These are phyloP conservation scores for Moesziomyces parantarcticus DNA, from an alignment of 1,284 basidiomycete species.

Conservation along the genomic window DNA sequence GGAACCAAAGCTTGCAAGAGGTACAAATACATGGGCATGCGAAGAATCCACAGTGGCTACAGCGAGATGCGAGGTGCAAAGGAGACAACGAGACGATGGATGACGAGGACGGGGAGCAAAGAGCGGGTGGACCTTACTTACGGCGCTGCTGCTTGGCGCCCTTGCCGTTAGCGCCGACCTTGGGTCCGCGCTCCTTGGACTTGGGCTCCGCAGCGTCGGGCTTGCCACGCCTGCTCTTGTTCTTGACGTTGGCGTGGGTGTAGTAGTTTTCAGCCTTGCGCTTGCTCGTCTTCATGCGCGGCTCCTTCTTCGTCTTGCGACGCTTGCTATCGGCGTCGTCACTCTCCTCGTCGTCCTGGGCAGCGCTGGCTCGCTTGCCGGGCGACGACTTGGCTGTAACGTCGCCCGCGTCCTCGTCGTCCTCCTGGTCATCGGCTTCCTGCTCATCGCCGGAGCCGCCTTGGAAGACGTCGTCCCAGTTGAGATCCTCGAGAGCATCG, in stretches of 20 bases:
- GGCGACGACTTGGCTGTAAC: constrained; percentile 39
- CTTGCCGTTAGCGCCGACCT: constrained; percentile 60
- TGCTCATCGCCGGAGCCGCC: constrained; percentile 69
- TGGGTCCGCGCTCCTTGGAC: constrained; percentile 54
- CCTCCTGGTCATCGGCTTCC: constrained; percentile 24
- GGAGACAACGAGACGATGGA: constrained; percentile 2
- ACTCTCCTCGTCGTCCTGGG: constrained; percentile 56
- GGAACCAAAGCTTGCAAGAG: no score
- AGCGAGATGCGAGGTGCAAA: constrained; percentile 1
- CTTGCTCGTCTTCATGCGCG: constrained; percentile 68
- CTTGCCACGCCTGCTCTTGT: constrained; percentile 69
- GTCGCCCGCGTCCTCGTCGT: constrained; percentile 60
- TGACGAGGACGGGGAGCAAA: neutral
- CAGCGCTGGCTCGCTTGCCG: constrained; percentile 50
- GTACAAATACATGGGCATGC: neutral
- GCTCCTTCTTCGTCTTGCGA: constrained; percentile 53
- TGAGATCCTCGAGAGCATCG: constrained; percentile 73
- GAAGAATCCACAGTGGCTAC: constrained; percentile 4
- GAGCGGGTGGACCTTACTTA: constrained; percentile 12
- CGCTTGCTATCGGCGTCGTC: constrained; percentile 22
- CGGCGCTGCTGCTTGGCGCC: constrained; percentile 38
- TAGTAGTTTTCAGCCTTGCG: constrained; percentile 93
- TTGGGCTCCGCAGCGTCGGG: constrained; percentile 38
- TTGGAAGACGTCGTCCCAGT: constrained; percentile 81
- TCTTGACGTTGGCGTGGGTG: constrained; percentile 69